phyloP scores from a whole-genome alignment of 805 yeast genomes.

The Saturnispora bothae region DNA sequence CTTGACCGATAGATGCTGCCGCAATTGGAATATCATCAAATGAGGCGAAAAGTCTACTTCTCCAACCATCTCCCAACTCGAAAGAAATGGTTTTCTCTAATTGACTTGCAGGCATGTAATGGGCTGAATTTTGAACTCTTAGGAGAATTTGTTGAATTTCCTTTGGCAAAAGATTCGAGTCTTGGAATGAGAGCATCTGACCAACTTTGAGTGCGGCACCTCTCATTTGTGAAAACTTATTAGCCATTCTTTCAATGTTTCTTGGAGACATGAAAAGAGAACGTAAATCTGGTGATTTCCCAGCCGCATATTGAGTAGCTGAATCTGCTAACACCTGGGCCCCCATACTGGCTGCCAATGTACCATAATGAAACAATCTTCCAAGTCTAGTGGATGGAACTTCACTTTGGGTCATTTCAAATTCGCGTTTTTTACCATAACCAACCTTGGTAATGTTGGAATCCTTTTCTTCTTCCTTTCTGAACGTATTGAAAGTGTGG shows the following conservation, averaged over 20 bases:
- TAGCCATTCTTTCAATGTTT: slow-evolving; percentile 81
- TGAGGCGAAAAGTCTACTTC: slow-evolving; percentile 46
- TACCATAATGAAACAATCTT: slow-evolving; percentile 85
- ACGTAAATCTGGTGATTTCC: slow-evolving; percentile 37
- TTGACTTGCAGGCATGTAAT: slow-evolving; percentile 93
- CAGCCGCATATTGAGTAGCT: slow-evolving; percentile 50
- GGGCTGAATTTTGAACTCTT: slow-evolving; percentile 87
- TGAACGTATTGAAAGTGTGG: slow-evolving; percentile 7
- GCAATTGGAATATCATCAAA: slow-evolving; percentile 90
- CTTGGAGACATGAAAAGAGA: slow-evolving; percentile 63
- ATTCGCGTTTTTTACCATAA: slow-evolving; percentile 27
- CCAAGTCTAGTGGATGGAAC: slow-evolving; percentile 86
- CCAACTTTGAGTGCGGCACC: slow-evolving; percentile 98
- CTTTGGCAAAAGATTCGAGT: slow-evolving; percentile 69
- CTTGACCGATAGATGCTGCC: slow-evolving; percentile 97
- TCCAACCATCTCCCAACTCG: slow-evolving; percentile 79
- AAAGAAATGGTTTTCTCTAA: slow-evolving; percentile 59
- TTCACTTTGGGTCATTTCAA: slow-evolving; percentile 49
- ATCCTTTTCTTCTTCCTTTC: slow-evolving; percentile 3
- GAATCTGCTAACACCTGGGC: slow-evolving; percentile 74
- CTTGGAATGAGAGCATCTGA: slow-evolving; percentile 95
- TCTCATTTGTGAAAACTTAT: slow-evolving; percentile 84
- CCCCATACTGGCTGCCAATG: slow-evolving; percentile 86
- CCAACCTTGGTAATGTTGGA: slow-evolving; percentile 18
- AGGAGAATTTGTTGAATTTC: slow-evolving; percentile 75